phyloP scores from a whole-genome alignment of 768 basidiomycete genomes.

The Cystobasidium onofrii region DNA sequence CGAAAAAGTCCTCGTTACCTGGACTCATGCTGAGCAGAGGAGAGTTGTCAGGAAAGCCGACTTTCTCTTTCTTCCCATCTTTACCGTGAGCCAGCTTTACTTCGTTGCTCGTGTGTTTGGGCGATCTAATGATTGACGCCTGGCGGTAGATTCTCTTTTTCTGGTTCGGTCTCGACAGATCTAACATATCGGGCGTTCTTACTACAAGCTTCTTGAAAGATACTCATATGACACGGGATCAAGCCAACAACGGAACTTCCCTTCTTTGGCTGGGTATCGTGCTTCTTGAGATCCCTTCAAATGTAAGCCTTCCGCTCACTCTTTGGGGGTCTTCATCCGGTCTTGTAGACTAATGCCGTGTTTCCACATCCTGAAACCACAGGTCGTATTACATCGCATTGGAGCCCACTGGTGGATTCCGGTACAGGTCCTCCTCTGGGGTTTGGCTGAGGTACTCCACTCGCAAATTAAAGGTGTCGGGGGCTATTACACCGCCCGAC shows the following conservation, averaged over 20 bases:
- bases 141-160: neutral
- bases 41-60: slow-evolving; percentile 23
- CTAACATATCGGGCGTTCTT: slow-evolving; percentile 20
- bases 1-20: neutral
- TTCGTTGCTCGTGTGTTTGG: too few species aligned
- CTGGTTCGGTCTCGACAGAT: slow-evolving; percentile 18
- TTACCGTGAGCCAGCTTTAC: neutral
- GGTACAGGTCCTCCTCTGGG: slow-evolving; percentile 14
- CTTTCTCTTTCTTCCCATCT: slow-evolving; percentile 8
- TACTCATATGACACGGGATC: slow-evolving; percentile 20
- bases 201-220: slow-evolving; percentile 18
- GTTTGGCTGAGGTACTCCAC: neutral
- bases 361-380: neutral
- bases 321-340: too few species aligned
- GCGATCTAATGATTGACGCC: too few species aligned
- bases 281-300: slow-evolving; percentile 22
- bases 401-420: slow-evolving; percentile 27
- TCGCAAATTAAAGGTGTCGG: neutral
- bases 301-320: too few species aligned
- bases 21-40: slow-evolving; percentile 21
- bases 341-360: neutral
- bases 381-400: slow-evolving; percentile 28
- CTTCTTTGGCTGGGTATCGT: slow-evolving; percentile 27
- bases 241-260: slow-evolving; percentile 26
- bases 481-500: neutral